Evolutionary conservation across 2,329 filamentous ascomycete genomes (phyloP).

Genomic region (Beauveria caledonica): DNA sequence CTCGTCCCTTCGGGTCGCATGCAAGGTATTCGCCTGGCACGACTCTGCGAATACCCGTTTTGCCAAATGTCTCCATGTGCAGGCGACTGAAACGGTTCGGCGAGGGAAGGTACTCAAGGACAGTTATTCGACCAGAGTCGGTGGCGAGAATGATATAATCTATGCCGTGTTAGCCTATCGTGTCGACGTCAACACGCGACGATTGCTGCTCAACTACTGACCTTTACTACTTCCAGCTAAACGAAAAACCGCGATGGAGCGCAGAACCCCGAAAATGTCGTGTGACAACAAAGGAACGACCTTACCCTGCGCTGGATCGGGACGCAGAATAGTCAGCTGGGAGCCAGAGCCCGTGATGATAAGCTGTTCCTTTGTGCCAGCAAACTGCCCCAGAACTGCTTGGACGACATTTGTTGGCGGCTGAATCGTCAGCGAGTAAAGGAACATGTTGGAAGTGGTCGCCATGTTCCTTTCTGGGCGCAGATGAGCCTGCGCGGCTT

Average conservation of each 20-base stretch:
- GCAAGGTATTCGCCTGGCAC: conserved; percentile 94
- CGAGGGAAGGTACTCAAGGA: conserved; percentile 81
- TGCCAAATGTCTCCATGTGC: conserved; percentile 95
- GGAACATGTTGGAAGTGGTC: conserved; percentile 96
- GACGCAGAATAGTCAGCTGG: conserved; percentile 76
- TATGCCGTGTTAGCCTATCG: conserved; percentile 34
- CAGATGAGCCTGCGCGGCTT: conserved; percentile 11
- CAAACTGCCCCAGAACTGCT: conserved; percentile 90
- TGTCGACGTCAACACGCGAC: conserved; percentile 17
- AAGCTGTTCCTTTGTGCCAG: conserved; percentile 94
- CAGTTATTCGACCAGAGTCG: conserved; percentile 90
- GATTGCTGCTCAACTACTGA: conserved; percentile 48
- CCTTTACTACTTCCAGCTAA: conserved; percentile 93
- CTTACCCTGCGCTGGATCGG: conserved; percentile 78
- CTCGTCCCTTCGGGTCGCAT: conserved; percentile 89
- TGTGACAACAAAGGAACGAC: conserved; percentile 81
- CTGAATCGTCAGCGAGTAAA: conserved; percentile 95
- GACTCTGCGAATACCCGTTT: conserved; percentile 88
- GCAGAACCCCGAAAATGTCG: conserved; percentile 93
- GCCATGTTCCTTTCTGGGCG: conserved; percentile 61
- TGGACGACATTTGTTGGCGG: conserved; percentile 82
- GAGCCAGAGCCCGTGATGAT: conserved; percentile 92
- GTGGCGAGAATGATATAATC: conserved; percentile 95
- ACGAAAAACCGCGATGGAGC: conserved; percentile 79
- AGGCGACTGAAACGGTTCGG: conserved; percentile 83